Conservation (phyloP, 2,329 filamentous ascomycete genomes). For the Elsinoe australis region DNA sequence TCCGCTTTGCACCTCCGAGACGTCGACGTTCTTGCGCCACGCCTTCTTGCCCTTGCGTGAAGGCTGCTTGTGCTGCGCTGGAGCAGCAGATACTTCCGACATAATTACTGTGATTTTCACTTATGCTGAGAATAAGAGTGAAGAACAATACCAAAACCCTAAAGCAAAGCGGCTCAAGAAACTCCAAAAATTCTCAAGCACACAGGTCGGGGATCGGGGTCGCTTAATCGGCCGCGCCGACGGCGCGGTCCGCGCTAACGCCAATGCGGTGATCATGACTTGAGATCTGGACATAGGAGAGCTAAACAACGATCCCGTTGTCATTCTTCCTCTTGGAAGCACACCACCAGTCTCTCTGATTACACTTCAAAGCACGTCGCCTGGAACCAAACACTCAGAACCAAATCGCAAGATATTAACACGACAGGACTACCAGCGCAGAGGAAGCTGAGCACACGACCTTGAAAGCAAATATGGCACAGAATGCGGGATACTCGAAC, state of each 20-base stretch:
- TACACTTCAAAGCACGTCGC: too few species aligned
- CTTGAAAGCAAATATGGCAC: constrained; percentile 59
- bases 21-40: constrained; percentile 96
- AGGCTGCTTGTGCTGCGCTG: constrained; percentile 75
- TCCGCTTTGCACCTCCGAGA: constrained; percentile 75
- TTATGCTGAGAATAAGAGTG: too few species aligned
- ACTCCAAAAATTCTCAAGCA: constrained; percentile 14
- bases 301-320: constrained; percentile 5
- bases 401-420: not conserved
- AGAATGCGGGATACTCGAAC: constrained; percentile 85
- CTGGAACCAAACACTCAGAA: too few species aligned
- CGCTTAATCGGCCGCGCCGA: constrained; percentile 2
- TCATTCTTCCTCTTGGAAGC: not conserved
- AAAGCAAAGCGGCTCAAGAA: not conserved
- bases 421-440: too few species aligned
- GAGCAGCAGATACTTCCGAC: constrained; percentile 51
- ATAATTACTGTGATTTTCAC: constrained; percentile 25
- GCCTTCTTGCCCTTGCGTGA: constrained; percentile 98
- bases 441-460: not conserved
- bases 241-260: constrained; percentile 7
- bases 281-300: too few species aligned
- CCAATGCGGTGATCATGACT: constrained; percentile 10
- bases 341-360: too few species aligned
- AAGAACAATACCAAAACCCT: too few species aligned
- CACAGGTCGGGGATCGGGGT: not conserved